A percentile compares a stretch with the other conserved stretches of the same genome.
Evolutionary conservation across 2,329 filamentous ascomycete species (phyloP).

Genomic region (Fusarium vanettenii): DNA sequence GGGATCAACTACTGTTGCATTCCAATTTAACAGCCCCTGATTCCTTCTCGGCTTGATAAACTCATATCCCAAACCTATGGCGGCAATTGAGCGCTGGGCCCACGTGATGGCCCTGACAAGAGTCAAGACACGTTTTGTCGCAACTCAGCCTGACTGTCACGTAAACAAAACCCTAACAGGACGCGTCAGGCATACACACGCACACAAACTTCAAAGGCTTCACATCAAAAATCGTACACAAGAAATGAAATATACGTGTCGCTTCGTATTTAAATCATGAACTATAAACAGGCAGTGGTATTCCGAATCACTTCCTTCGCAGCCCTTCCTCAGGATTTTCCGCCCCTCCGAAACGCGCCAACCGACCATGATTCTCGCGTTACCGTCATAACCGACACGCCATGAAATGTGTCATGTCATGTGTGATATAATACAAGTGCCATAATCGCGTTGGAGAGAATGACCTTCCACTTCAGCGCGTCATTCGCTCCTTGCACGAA

Average conservation of each 20-base stretch:
- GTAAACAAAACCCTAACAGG: slow-evolving; percentile 43
- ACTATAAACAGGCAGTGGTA: slow-evolving; percentile 40
- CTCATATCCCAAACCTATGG: not conserved
- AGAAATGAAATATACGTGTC: not conserved
- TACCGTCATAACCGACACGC: slow-evolving; percentile 31
- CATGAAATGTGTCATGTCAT: slow-evolving; percentile 33
- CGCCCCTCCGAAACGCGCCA: slow-evolving; percentile 22
- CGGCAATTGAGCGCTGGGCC: slow-evolving; percentile 19
- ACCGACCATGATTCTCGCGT: slow-evolving; percentile 26
- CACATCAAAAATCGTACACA: not conserved
- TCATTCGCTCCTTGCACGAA: slow-evolving; percentile 32
- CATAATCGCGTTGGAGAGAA: slow-evolving; percentile 32
- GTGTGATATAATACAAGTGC: slow-evolving; percentile 41
- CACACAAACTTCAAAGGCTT: slow-evolving; percentile 1
- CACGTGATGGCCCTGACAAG: slow-evolving; percentile 39
- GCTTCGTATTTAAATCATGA: slow-evolving; percentile 22
- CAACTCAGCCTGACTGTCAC: slow-evolving; percentile 10
- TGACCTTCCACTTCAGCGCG: slow-evolving; percentile 31
- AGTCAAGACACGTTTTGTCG: slow-evolving; percentile 36
- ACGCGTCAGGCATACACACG: slow-evolving; percentile 27
- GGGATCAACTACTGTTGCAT: not conserved
- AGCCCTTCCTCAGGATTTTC: slow-evolving; percentile 29
- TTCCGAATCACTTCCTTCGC: slow-evolving; percentile 25
- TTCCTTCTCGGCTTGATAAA: not conserved
- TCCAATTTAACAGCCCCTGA: not conserved